Evolutionary conservation across 2,329 filamentous ascomycete species (phyloP).

Genomic region (Albophoma yamanashiensis): DNA sequence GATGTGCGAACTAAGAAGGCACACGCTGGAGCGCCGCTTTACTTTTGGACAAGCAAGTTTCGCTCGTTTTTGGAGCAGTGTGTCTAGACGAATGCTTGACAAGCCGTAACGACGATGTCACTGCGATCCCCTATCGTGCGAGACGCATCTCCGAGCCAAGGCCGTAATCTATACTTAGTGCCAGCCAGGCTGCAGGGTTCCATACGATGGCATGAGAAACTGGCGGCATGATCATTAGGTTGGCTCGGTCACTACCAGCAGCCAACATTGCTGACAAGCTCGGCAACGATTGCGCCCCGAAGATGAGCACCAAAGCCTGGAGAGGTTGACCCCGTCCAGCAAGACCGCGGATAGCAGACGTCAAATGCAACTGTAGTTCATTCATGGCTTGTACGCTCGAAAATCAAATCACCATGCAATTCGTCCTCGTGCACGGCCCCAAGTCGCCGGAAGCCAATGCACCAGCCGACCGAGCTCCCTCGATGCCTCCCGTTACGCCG

Average conservation of each 20-base stretch:
- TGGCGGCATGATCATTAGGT: neutral
- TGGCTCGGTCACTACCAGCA: neutral
- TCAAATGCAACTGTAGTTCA: neutral
- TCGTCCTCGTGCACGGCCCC: neutral
- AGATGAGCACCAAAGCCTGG: neutral
- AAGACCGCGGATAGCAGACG: neutral
- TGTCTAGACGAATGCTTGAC: neutral
- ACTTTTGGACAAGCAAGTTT: neutral
- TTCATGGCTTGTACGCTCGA: neutral
- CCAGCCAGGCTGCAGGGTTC: neutral
- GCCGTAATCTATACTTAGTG: neutral
- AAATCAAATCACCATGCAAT: neutral
- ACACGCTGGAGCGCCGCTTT: neutral
- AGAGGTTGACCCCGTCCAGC: too few relatives aligned
- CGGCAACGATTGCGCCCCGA: neutral
- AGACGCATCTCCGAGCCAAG: neutral
- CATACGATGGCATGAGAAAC: neutral
- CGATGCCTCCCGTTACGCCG: conserved; percentile 8
- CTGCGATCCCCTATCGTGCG: neutral
- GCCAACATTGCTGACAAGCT: neutral
- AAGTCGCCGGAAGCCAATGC: neutral
- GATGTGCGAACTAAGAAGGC: neutral
- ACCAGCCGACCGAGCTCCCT: neutral
- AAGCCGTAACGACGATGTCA: neutral
- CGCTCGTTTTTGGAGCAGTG: neutral